Evolutionary conservation across 495 filamentous ascomycete genomes (phyloP), one percentile per base, ranked within the genome.

Genomic region (Cercophora newfieldiana): DNA sequence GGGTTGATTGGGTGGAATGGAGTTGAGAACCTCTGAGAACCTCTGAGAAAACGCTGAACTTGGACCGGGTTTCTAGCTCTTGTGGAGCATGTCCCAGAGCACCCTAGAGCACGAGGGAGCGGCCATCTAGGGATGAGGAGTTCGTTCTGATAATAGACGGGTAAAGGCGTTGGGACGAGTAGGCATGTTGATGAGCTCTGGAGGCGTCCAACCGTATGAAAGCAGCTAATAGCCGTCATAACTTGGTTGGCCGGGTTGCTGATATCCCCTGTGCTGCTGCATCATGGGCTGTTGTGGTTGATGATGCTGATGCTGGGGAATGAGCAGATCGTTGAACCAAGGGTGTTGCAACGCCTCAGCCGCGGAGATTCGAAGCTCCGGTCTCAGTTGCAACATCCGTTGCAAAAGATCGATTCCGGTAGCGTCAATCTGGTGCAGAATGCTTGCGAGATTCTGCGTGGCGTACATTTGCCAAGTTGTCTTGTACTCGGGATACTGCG

Each of bases 401-500:
- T 88, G 88, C 64, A 99, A 79, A 31, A 99, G 80, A 72, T 97
- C 92, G 74, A 99, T 84, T 1, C 94, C 95, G 47, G 90, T 70
- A 6, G 85, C 86, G 69, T 99, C 95, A 69, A 99, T 91, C 74
- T 96, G 92, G 0, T 93, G 94, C 26, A 99, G 79, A 65, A 98
- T 95, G 57, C 87, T 82, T 21, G 89, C 80, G 44, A 98, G 81
- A 70, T 95, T 91, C 76, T 97, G 94, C 3, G 96, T 98, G n/a
- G 92, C 90, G 73, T 93, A 99, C 72, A 97, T 89, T 68, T 94
- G 94, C 82, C 94, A 96, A 58, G 87, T 94, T 28, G 88, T 83
- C 81, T 97, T 96, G 85, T 98, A 98, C 76, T 99, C 95, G 7
- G 93, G 92, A 72, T 94, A 94, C 71, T 89, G 85, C 25, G 87